phyloP scores from a whole-genome alignment of 331 rosid species.

The Quercus lobata region DNA sequence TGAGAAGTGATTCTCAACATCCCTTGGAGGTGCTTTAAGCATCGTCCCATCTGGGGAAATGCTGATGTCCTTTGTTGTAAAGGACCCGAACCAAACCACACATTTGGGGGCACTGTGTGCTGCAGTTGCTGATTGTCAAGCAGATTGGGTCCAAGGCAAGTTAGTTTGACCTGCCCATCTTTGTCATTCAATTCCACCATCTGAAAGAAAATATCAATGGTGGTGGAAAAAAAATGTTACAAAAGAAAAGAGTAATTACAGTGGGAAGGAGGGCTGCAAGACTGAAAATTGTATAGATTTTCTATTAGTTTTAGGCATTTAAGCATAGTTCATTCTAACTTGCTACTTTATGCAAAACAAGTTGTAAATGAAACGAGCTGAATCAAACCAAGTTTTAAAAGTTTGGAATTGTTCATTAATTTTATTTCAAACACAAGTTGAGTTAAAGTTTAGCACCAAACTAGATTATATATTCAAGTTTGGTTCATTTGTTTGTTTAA shows the following conservation, averaged over 20 bases:
- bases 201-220: constrained; percentile 20
- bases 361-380: too few species aligned
- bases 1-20: constrained; percentile 59
- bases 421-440: too few species aligned
- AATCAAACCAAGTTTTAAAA: too few species aligned
- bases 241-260: neutral
- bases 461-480: too few species aligned
- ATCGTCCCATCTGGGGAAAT: constrained; percentile 39
- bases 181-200: constrained; percentile 62
- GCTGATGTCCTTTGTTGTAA: constrained; percentile 53
- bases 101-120: constrained; percentile 73
- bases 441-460: too few species aligned
- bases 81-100: constrained; percentile 73
- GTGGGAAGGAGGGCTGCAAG: neutral
- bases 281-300: too few species aligned
- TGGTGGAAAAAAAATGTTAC: neutral
- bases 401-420: too few species aligned
- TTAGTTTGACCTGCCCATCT: constrained; percentile 47
- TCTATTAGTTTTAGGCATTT: too few species aligned
- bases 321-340: too few species aligned
- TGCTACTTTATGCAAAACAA: too few species aligned
- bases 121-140: constrained; percentile 54
- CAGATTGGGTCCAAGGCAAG: constrained; percentile 68
- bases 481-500: too few species aligned
- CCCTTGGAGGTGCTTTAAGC: constrained; percentile 39